Conservation (phyloP, 1,284 basidiomycete genomes). For the Microbotryum lychnidis-dioicae region DNA sequence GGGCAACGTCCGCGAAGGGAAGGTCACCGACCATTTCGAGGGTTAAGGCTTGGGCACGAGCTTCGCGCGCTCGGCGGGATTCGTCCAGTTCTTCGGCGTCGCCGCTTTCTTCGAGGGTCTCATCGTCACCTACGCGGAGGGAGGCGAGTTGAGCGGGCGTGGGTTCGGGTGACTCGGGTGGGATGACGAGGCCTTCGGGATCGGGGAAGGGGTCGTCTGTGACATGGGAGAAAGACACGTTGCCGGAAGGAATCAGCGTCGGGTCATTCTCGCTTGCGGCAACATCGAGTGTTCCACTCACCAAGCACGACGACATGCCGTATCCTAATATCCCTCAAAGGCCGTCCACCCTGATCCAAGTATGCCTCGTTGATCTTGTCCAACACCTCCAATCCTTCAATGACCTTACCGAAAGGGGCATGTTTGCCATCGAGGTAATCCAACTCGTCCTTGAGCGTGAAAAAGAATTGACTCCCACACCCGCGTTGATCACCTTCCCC, state of each 20-base stretch:
- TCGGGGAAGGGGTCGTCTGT: slow-evolving; percentile 91
- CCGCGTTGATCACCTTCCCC: slow-evolving; percentile 64
- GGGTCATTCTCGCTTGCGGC: neutral
- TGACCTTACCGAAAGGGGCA: slow-evolving; percentile 87
- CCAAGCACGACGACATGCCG: slow-evolving; percentile 86
- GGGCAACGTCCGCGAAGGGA: slow-evolving; percentile 93
- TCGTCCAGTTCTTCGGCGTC: slow-evolving; percentile 67
- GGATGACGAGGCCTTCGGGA: slow-evolving; percentile 61
- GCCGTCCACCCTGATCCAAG: slow-evolving; percentile 76
- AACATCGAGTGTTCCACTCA: slow-evolving; percentile 42
- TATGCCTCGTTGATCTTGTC: slow-evolving; percentile 89
- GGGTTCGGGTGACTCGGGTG: slow-evolving; percentile 62
- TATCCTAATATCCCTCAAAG: slow-evolving; percentile 87
- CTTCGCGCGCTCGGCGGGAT: slow-evolving; percentile 69
- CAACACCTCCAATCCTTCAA: slow-evolving; percentile 86
- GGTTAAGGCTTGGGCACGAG: slow-evolving; percentile 84
- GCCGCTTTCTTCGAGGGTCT: slow-evolving; percentile 53
- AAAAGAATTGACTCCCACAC: slow-evolving; percentile 92
- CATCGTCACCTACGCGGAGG: slow-evolving; percentile 73
- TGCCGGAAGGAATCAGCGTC: neutral
- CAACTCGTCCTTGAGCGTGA: slow-evolving; percentile 76
- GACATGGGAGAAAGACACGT: neutral
- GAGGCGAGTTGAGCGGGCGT: slow-evolving; percentile 38
- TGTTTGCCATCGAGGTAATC: slow-evolving; percentile 95
- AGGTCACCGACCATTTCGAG: slow-evolving; percentile 99